Evolutionary conservation across 2,329 filamentous ascomycete genomes (phyloP), one percentile per base, ranked within the genome.

Genomic region (Diaporthe australafricana): DNA sequence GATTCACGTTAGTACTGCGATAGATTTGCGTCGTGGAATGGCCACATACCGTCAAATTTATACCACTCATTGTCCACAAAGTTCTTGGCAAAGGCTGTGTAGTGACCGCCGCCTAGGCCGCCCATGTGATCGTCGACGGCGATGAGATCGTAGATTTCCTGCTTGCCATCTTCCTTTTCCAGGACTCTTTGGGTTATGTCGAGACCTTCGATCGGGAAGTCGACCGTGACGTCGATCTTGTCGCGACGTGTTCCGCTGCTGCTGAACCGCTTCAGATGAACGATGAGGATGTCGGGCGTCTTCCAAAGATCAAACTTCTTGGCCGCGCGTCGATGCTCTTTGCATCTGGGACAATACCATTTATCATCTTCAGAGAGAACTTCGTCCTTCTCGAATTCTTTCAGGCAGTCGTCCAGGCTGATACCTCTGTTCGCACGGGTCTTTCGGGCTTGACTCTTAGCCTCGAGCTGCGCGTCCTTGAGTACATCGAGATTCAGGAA

Each of bases 291-390:
- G 80, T 99, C 96, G 0, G 96, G 96, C 2, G 94, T 92, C 79
- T 96, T 98, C 96, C 96, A 99, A 22, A 99, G 89, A 79, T 98
- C 95, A 68, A 99, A 94, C 78, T 96, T 98, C 86, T 99, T 99
- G 83, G 92, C 95, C 25, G 96, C 96, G 73, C 94, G 92, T 20
- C 94, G 91, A 78, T 97, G 93, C 77, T 98, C 94, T 81, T 98
- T 98, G 87, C 96, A 99, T 38, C 94, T 90, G 70, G 94, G 96
- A 79, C 96, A 99, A 80, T 97, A 98, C 96, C 96, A 99, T 73
- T 94, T 96, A 80, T 99, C 97, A 79, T 97, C 93, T 80, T 98
- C 94, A 0, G 96, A 98, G 5, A 99, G 86, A 17, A 98, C 91
- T 82, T 99, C 96, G 73, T 95, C 93, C 80, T 96, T 96, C 79